phyloP scores from a whole-genome alignment of 371 early-diverging fungal genomes.

The Dinochytrium kinnereticum region DNA sequence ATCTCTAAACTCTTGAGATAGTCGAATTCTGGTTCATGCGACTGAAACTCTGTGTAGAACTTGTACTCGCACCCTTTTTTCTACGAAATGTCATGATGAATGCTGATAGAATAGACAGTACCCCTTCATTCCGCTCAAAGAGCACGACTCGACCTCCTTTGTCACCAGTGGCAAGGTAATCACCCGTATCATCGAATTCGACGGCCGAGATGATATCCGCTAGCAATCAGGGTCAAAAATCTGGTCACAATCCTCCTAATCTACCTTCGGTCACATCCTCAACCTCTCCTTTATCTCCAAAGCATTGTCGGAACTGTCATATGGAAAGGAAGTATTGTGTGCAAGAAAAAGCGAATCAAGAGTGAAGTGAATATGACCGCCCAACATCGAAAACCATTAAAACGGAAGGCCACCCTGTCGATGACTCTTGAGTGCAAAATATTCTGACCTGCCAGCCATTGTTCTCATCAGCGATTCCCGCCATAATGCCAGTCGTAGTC shows the following conservation, averaged over 20 bases:
- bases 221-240: slow-evolving; percentile 40
- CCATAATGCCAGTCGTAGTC: not conserved
- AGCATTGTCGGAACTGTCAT: slow-evolving; percentile 76
- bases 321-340: not conserved
- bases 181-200: slow-evolving; percentile 96
- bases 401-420: not conserved
- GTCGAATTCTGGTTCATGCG: slow-evolving; percentile 99
- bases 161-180: slow-evolving; percentile 97
- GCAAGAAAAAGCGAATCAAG: too few species aligned
- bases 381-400: not conserved
- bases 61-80: slow-evolving; percentile 99
- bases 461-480: slow-evolving; percentile 19
- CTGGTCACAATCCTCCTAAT: slow-evolving; percentile 17
- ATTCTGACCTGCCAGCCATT: slow-evolving; percentile 31
- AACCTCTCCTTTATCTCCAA: slow-evolving; percentile 98
- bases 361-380: too few species aligned
- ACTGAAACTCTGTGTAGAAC: slow-evolving; percentile 98
- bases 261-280: slow-evolving; percentile 98
- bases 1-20: slow-evolving; percentile 99
- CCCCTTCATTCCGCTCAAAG: slow-evolving; percentile 95
- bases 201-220: slow-evolving; percentile 98
- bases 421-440: too few species aligned
- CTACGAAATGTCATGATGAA: slow-evolving; percentile 51
- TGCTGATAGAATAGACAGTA: slow-evolving; percentile 52
- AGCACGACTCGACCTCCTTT: slow-evolving; percentile 97